Evolutionary conservation across 2,329 filamentous ascomycete genomes (phyloP).

Genomic region (Setomelanomma holmii): DNA sequence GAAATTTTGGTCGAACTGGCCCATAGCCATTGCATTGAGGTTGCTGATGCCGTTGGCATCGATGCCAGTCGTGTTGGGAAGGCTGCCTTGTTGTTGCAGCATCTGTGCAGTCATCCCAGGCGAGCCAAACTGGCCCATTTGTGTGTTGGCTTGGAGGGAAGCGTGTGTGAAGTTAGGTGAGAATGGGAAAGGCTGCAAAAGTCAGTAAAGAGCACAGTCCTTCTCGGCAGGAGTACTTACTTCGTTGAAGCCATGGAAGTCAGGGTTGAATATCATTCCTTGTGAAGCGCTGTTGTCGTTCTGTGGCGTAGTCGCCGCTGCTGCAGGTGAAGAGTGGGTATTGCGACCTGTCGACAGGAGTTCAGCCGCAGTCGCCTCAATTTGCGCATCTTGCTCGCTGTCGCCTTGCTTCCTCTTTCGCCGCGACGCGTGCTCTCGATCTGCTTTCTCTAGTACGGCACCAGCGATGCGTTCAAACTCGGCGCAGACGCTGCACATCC

Average conservation of each 20-base stretch:
- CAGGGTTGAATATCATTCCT: constrained; percentile 44
- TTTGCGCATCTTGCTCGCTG: constrained; percentile 55
- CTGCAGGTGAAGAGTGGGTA: constrained; percentile 33
- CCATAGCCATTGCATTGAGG: constrained; percentile 44
- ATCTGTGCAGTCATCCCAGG: constrained; percentile 41
- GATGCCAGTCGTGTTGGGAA: constrained; percentile 30
- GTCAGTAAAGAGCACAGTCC: constrained; percentile 19
- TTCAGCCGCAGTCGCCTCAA: constrained; percentile 46
- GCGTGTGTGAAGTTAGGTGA: constrained; percentile 51
- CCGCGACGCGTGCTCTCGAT: constrained; percentile 79
- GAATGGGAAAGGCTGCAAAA: constrained; percentile 45
- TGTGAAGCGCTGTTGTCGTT: constrained; percentile 15
- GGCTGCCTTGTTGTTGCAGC: constrained; percentile 35
- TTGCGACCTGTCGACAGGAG: constrained; percentile 40
- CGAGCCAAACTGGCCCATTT: constrained; percentile 38
- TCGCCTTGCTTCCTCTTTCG: constrained; percentile 81
- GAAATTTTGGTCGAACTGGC: constrained; percentile 79
- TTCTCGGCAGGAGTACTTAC: constrained; percentile 20
- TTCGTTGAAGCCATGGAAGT: constrained; percentile 48
- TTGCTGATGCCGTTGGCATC: constrained; percentile 32
- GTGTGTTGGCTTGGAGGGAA: constrained; percentile 39
- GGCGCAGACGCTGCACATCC: constrained; percentile 92
- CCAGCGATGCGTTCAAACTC: constrained; percentile 96
- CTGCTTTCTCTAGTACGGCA: constrained; percentile 87
- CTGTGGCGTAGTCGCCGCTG: constrained; percentile 30